Percentiles rank a stretch among this genome's conserved stretches.
Evolutionary conservation across 2,329 filamentous ascomycete species (phyloP).

Genomic region (Epichloe festucae): DNA sequence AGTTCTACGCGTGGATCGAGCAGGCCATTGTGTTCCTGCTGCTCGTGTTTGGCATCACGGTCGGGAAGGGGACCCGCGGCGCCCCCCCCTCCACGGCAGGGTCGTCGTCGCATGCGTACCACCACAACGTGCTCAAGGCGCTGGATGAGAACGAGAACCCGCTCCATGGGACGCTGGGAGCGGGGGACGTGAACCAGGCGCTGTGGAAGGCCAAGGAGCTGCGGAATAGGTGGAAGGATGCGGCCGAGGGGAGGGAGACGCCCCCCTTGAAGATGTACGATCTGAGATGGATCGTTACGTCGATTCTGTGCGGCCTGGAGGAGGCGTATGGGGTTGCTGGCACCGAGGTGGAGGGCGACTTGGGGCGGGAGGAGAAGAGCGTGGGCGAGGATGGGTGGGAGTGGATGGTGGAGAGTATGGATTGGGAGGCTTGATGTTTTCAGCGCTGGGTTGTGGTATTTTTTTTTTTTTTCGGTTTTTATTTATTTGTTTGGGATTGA

Average conservation of each 20-base stretch:
- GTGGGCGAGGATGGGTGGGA: slow-evolving; percentile 20
- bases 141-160: slow-evolving; percentile 45
- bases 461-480: neutral
- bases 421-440: slow-evolving; percentile 19
- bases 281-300: slow-evolving; percentile 43
- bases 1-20: slow-evolving; percentile 63
- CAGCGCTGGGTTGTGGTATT: neutral
- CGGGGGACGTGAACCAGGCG: slow-evolving; percentile 37
- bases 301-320: slow-evolving; percentile 47
- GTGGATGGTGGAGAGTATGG: slow-evolving; percentile 29
- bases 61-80: slow-evolving; percentile 21
- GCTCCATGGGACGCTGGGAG: slow-evolving; percentile 41
- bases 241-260: slow-evolving; percentile 32
- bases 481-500: too few species aligned
- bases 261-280: slow-evolving; percentile 44
- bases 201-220: slow-evolving; percentile 55
- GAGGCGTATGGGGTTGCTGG: slow-evolving; percentile 39
- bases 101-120: slow-evolving; percentile 40
- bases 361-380: slow-evolving; percentile 25
- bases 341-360: slow-evolving; percentile 29
- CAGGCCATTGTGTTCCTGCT: slow-evolving; percentile 55
- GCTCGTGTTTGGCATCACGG: slow-evolving; percentile 45
- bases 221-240: slow-evolving; percentile 61
- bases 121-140: slow-evolving; percentile 54
- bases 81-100: neutral